These are phyloP conservation scores for Prototheca cutis DNA, from an alignment of 163 green algal genomes.

Conservation along the genomic window DNA sequence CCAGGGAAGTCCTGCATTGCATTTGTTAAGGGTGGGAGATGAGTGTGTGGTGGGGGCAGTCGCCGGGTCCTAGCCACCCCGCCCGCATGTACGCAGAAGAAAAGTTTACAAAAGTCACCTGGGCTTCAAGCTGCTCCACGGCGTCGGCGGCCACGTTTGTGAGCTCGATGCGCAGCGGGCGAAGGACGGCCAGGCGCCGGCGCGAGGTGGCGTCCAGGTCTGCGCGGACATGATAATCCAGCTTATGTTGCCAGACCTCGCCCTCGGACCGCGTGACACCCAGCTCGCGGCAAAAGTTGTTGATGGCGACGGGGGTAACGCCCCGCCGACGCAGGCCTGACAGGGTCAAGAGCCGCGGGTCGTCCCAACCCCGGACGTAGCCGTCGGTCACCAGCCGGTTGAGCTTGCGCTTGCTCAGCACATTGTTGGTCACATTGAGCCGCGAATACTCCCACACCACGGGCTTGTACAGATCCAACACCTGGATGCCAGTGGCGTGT, in stretches of 20 bases:
- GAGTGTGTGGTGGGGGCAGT: no score
- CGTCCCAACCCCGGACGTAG: constrained; percentile 92
- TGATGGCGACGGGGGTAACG: constrained; percentile 79
- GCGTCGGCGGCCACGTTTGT: constrained; percentile 72
- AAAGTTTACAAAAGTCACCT: no score
- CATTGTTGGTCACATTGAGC: constrained; percentile 86
- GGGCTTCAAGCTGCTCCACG: constrained; percentile 56
- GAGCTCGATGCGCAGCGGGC: constrained; percentile 81
- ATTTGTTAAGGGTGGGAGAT: no score
- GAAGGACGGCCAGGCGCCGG: constrained; percentile 76
- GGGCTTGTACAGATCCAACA: constrained; percentile 89
- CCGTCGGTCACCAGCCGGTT: constrained; percentile 78
- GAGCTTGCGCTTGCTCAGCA: constrained; percentile 95
- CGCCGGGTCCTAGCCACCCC: no score
- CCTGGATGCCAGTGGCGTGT: constrained; percentile 15
- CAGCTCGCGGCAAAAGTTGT: constrained; percentile 82
- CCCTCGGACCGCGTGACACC: constrained; percentile 77
- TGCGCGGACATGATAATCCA: constrained; percentile 82
- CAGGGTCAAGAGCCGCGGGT: constrained; percentile 87
- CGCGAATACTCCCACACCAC: constrained; percentile 94
- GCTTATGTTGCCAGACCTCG: constrained; percentile 72
- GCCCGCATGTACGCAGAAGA: no score
- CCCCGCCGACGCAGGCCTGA: constrained; percentile 84
- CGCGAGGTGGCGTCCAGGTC: constrained; percentile 72
- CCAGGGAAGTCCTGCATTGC: constrained; percentile 70